A percentile compares a stretch with the other conserved stretches of the same genome.
Evolutionary conservation across 2,329 filamentous ascomycete species (phyloP).

Genomic region (Didymella glomerata): DNA sequence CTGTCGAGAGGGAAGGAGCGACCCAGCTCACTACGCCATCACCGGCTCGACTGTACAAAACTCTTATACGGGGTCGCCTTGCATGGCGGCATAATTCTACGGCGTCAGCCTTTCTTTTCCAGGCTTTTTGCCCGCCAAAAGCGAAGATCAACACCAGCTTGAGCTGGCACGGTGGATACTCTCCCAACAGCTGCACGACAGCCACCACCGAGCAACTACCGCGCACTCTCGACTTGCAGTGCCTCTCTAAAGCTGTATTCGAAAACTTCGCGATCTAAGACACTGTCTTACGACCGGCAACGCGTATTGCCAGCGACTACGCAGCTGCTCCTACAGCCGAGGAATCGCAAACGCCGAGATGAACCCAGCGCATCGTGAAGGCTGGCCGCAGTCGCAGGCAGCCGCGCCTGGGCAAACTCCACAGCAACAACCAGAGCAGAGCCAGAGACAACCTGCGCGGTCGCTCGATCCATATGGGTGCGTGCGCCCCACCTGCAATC

Average conservation of each 20-base stretch:
- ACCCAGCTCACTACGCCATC: constrained; percentile 16
- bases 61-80: constrained; percentile 29
- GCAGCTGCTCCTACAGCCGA: constrained; percentile 38
- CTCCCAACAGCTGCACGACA: constrained; percentile 31
- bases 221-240: constrained; percentile 22
- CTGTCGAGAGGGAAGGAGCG: constrained; percentile 10
- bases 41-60: constrained; percentile 9
- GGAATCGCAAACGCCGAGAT: constrained; percentile 47
- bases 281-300: constrained; percentile 21
- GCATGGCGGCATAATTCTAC: constrained; percentile 27
- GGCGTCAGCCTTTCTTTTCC: constrained; percentile 23
- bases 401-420: constrained; percentile 55
- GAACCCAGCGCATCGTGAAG: constrained; percentile 54
- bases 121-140: constrained; percentile 27
- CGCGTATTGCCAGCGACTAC: constrained; percentile 28
- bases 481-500: constrained; percentile 25
- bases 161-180: constrained; percentile 34
- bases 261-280: constrained; percentile 28
- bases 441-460: constrained; percentile 44
- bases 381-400: constrained; percentile 56
- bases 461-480: constrained; percentile 50
- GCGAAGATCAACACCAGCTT: constrained; percentile 28
- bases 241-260: constrained; percentile 23
- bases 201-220: constrained; percentile 25
- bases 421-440: constrained; percentile 47